phyloP scores from a whole-genome alignment of 371 early-diverging fungal species.

The Chytridium lagenaria region DNA sequence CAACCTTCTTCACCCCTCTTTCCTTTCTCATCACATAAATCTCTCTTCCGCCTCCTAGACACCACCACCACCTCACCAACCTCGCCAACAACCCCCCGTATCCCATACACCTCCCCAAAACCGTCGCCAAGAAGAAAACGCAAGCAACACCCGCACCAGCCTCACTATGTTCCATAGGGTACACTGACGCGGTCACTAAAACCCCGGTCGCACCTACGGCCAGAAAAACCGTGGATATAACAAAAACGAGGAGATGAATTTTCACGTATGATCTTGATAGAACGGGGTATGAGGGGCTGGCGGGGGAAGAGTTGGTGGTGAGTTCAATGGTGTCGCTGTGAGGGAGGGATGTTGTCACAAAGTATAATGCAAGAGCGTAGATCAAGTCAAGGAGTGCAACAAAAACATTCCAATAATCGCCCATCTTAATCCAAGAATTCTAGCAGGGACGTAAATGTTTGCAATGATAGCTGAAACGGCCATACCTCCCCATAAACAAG shows the following conservation, averaged over 20 bases:
- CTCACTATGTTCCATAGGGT: background rate
- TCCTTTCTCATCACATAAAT: background rate
- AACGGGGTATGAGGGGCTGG: background rate
- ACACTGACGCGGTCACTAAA: background rate
- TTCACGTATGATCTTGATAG: background rate
- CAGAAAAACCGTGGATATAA: background rate
- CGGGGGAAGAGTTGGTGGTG: background rate
- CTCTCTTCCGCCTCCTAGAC: background rate
- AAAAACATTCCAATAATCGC: conserved; percentile 4
- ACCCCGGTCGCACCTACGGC: background rate
- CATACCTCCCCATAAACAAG: background rate
- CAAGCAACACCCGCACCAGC: background rate
- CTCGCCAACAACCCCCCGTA: background rate
- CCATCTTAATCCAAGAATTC: background rate
- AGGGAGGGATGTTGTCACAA: background rate
- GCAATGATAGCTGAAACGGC: conserved; percentile 6
- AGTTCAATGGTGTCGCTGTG: background rate
- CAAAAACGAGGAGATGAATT: background rate
- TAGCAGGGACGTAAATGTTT: conserved; percentile 9
- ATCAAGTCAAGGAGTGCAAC: background rate
- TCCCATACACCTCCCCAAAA: background rate
- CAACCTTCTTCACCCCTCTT: no score
- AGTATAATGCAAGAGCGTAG: background rate
- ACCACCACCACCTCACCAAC: background rate
- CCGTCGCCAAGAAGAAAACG: background rate